These are phyloP conservation scores for Hanseniaspora hatyaiensis DNA, from an alignment of 805 yeast species.

Conservation along the genomic window DNA sequence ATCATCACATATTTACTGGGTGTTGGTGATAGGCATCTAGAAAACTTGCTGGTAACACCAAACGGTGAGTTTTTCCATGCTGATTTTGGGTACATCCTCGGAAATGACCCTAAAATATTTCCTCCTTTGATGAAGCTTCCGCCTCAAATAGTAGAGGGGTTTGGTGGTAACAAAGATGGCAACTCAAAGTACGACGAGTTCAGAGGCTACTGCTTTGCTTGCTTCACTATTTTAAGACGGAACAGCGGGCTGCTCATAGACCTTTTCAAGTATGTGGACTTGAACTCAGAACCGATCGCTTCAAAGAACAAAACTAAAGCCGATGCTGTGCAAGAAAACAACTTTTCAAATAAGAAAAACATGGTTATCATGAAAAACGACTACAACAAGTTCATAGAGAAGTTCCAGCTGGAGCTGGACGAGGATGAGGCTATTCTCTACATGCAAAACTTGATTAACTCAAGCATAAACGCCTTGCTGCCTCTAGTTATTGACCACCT, in stretches of 20 bases:
- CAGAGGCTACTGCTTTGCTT: conserved; percentile 86
- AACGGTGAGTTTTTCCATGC: conserved; percentile 94
- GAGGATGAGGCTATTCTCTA: conserved; percentile 94
- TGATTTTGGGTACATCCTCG: conserved; percentile 91
- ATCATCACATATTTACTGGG: conserved; percentile 89
- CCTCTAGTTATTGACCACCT: conserved; percentile 92
- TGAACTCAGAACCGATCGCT: conserved; percentile 10
- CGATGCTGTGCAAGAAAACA: background rate
- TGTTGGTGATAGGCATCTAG: conserved; percentile 94
- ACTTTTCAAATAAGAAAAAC: conserved; percentile 1
- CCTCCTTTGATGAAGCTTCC: conserved; percentile 98
- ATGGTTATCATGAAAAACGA: conserved; percentile 7
- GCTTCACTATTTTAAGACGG: conserved; percentile 79
- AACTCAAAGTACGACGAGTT: conserved; percentile 78
- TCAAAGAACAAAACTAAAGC: background rate
- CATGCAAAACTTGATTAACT: conserved; percentile 87
- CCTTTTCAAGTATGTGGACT: conserved; percentile 53
- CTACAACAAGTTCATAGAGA: conserved; percentile 59
- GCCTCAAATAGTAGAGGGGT: conserved; percentile 91
- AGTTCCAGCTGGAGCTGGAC: conserved; percentile 81
- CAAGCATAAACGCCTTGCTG: conserved; percentile 81
- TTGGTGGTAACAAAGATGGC: conserved; percentile 67
- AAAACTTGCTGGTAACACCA: conserved; percentile 68
- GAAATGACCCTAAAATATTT: conserved; percentile 95
- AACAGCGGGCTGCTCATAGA: conserved; percentile 83